Conservation (phyloP, 768 basidiomycete genomes). For the Mycena haematopus region DNA sequence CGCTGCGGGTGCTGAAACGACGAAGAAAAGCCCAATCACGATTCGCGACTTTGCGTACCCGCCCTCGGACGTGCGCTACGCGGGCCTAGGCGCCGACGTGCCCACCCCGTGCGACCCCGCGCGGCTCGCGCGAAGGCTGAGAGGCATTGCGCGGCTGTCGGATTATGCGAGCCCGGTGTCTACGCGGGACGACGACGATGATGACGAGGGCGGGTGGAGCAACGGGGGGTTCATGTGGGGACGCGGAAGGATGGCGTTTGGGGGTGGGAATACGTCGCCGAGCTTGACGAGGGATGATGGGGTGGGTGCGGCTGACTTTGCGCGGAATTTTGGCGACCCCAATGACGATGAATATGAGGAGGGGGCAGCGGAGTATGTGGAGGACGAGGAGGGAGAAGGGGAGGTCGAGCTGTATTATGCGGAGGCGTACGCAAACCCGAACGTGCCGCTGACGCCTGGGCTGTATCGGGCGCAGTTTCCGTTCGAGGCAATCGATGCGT, state of each 20-base stretch:
- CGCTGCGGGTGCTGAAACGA: neutral
- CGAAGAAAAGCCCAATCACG: conserved; percentile 34
- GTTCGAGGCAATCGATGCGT: conserved; percentile 80
- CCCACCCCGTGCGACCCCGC: conserved; percentile 47
- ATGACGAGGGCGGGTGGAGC: conserved; percentile 21
- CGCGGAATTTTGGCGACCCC: conserved; percentile 28
- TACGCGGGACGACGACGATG: conserved; percentile 23
- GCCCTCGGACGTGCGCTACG: conserved; percentile 41
- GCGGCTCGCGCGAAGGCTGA: conserved; percentile 40
- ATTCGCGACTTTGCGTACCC: conserved; percentile 53
- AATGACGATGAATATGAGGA: conserved; percentile 32
- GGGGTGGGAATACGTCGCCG: conserved; percentile 24
- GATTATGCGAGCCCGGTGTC: neutral
- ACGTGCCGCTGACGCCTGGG: conserved; percentile 63
- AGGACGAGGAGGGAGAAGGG: conserved; percentile 7
- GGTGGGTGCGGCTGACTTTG: conserved; percentile 25
- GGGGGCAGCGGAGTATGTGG: conserved; percentile 37
- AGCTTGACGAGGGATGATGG: conserved; percentile 19
- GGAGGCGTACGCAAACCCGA: conserved; percentile 41
- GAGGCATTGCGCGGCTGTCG: conserved; percentile 20
- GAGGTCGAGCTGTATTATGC: conserved; percentile 50
- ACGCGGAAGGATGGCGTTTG: conserved; percentile 16
- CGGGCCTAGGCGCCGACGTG: conserved; percentile 46
- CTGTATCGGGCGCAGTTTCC: conserved; percentile 79
- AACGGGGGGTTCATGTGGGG: conserved; percentile 22